A percentile compares a stretch with the other conserved stretches of the same genome.
phyloP scores from a whole-genome alignment of 305 asterid genomes.

The Plantago coronopus region DNA sequence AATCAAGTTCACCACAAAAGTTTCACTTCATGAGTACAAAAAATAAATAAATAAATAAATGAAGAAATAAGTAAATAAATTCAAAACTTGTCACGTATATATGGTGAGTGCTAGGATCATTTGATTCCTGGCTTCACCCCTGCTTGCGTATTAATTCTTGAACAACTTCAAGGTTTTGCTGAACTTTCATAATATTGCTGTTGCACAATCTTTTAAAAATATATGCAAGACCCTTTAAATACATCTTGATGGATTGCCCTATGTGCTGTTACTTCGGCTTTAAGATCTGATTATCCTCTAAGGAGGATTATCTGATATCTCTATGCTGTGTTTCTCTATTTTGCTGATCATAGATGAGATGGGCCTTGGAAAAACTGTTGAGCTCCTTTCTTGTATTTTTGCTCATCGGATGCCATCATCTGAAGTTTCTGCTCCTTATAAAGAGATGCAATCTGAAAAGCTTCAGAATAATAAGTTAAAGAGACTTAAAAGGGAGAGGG shows the following conservation, averaged over 20 bases:
- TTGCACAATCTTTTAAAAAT: conserved; percentile 5
- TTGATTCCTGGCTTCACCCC: too few relatives aligned
- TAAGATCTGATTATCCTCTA: conserved; percentile 22
- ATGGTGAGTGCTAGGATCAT: too few relatives aligned
- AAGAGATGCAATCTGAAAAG: conserved; percentile 35
- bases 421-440: conserved; percentile 39
- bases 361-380: conserved; percentile 98
- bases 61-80: too few relatives aligned
- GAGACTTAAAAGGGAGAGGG: conserved; percentile 84
- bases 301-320: conserved; percentile 29
- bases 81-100: too few relatives aligned
- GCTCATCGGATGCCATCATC: conserved; percentile 67
- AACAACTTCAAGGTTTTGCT: conserved; percentile 2
- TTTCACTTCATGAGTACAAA: too few relatives aligned
- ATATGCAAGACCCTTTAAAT: conserved; percentile 8
- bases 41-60: too few relatives aligned
- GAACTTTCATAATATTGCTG: conserved; percentile 7
- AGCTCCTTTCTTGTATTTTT: conserved; percentile 81
- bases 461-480: conserved; percentile 43
- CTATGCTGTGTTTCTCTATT: conserved; percentile 28
- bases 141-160: too few relatives aligned
- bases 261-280: conserved; percentile 14
- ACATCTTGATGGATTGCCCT: conserved; percentile 1
- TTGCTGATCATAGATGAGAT: conserved; percentile 72
- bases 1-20: too few relatives aligned